Evolutionary conservation across 495 filamentous ascomycete genomes (phyloP).

Genomic region (Paragyromitra xinjiangensis): DNA sequence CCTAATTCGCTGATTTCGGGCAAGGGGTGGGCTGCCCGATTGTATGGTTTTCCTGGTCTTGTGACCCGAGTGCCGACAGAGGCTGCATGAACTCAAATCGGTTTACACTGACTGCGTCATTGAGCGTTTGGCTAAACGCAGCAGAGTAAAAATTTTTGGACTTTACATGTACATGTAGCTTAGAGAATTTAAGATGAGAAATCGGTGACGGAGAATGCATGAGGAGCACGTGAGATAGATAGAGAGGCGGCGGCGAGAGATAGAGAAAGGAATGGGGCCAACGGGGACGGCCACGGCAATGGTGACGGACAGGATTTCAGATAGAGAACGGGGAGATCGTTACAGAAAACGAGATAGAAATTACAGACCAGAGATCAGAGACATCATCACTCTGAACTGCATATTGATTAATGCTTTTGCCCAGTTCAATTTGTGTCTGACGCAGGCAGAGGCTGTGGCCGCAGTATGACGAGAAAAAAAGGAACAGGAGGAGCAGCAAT

Average conservation of each 20-base stretch:
- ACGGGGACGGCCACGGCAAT: slow-evolving; percentile 17
- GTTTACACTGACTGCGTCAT: slow-evolving; percentile 48
- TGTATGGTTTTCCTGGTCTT: slow-evolving; percentile 42
- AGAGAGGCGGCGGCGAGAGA: slow-evolving; percentile 18
- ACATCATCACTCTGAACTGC: slow-evolving; percentile 39
- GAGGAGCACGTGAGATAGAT: slow-evolving; percentile 31
- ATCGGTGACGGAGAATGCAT: slow-evolving; percentile 17
- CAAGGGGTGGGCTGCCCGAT: slow-evolving; percentile 25
- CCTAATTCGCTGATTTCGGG: slow-evolving; percentile 19
- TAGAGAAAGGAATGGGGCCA: slow-evolving; percentile 7
- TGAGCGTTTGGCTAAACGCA: slow-evolving; percentile 43
- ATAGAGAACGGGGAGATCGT: slow-evolving; percentile 35
- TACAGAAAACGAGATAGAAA: slow-evolving; percentile 30
- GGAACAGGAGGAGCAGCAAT: slow-evolving; percentile 20
- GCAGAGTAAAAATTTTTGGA: slow-evolving; percentile 20
- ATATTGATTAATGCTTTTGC: slow-evolving; percentile 43
- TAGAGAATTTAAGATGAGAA: slow-evolving; percentile 12
- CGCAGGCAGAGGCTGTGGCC: slow-evolving; percentile 43
- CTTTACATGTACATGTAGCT: background rate
- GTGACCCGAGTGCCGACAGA: slow-evolving; percentile 46
- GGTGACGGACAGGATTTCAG: slow-evolving; percentile 24
- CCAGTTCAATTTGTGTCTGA: slow-evolving; percentile 52
- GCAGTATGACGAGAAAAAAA: slow-evolving; percentile 32
- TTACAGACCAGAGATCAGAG: slow-evolving; percentile 32
- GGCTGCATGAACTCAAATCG: slow-evolving; percentile 33